Conservation (phyloP, 1,284 basidiomycete species). For the Malassezia sympodialis region DNA sequence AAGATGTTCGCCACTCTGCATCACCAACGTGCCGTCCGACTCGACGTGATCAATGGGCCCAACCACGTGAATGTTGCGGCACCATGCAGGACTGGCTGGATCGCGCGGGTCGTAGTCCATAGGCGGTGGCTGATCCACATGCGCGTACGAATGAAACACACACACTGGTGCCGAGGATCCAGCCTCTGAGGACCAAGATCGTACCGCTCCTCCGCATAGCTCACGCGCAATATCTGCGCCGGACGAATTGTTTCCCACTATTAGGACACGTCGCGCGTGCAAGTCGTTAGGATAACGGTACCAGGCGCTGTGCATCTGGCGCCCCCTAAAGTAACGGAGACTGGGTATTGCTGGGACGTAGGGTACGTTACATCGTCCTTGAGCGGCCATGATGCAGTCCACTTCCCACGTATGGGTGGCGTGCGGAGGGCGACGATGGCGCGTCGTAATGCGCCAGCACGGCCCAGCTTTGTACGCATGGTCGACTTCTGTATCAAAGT, state of each 20-base stretch:
- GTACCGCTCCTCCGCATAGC: slow-evolving; percentile 37
- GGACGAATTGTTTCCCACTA: slow-evolving; percentile 53
- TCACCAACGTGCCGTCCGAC: slow-evolving; percentile 11
- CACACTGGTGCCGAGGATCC: not conserved
- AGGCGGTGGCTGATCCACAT: slow-evolving; percentile 27
- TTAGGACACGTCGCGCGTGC: slow-evolving; percentile 49
- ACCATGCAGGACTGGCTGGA: slow-evolving; percentile 25
- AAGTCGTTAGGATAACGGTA: slow-evolving; percentile 49
- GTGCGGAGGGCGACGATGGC: not conserved
- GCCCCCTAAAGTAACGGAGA: slow-evolving; percentile 48
- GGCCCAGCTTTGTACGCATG: slow-evolving; percentile 20
- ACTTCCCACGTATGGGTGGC: slow-evolving; percentile 16
- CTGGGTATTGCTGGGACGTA: slow-evolving; percentile 51
- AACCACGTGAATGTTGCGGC: slow-evolving; percentile 31
- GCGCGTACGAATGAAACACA: slow-evolving; percentile 30
- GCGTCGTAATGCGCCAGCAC: slow-evolving; percentile 12
- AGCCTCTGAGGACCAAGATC: slow-evolving; percentile 11
- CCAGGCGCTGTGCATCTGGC: slow-evolving; percentile 51
- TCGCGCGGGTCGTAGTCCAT: slow-evolving; percentile 42
- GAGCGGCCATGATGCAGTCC: slow-evolving; percentile 45
- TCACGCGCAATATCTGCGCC: slow-evolving; percentile 54
- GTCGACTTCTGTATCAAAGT: slow-evolving; percentile 48
- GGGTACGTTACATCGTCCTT: slow-evolving; percentile 53
- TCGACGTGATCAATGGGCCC: slow-evolving; percentile 21
- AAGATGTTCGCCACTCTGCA: slow-evolving; percentile 17